phyloP scores from a whole-genome alignment of 495 filamentous ascomycete species.

The Xeromyces bisporus region DNA sequence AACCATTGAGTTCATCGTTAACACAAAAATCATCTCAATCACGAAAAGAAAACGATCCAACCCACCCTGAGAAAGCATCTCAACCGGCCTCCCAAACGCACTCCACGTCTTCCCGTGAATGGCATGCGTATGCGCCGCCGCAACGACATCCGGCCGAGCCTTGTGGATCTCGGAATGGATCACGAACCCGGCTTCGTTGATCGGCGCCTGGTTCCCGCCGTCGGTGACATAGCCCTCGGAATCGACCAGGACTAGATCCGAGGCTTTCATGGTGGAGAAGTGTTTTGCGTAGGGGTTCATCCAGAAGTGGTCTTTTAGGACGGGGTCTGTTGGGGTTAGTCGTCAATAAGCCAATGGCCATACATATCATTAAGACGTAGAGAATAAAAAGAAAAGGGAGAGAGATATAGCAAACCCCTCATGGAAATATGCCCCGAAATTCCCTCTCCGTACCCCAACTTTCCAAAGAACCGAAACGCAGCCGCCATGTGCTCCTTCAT shows the following conservation, averaged over 20 bases:
- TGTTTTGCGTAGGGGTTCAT: constrained; percentile 47
- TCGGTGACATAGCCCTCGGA: constrained; percentile 31
- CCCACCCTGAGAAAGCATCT: constrained; percentile 34
- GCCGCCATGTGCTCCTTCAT: constrained; percentile 56
- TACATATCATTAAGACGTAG: not conserved
- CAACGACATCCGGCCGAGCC: constrained; percentile 32
- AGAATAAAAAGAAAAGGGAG: too few relatives aligned
- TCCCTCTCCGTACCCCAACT: constrained; percentile 52
- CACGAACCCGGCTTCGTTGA: constrained; percentile 53
- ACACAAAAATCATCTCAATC: not conserved
- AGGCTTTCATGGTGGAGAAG: constrained; percentile 34
- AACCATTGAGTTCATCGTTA: not conserved
- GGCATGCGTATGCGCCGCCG: constrained; percentile 33
- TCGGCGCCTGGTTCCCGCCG: constrained; percentile 31
- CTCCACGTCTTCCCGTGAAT: constrained; percentile 31
- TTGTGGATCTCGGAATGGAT: constrained; percentile 43
- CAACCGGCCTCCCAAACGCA: constrained; percentile 28
- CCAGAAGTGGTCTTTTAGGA: constrained; percentile 45
- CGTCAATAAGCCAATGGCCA: not conserved
- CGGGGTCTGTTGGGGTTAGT: constrained; percentile 20
- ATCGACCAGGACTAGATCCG: constrained; percentile 34
- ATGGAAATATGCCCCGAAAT: constrained; percentile 48
- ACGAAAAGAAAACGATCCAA: not conserved
- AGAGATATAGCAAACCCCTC: constrained; percentile 14
- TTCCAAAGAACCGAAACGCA: constrained; percentile 56